Conservation (phyloP, 2,329 filamentous ascomycete genomes). For the Botrytis squamosa region DNA sequence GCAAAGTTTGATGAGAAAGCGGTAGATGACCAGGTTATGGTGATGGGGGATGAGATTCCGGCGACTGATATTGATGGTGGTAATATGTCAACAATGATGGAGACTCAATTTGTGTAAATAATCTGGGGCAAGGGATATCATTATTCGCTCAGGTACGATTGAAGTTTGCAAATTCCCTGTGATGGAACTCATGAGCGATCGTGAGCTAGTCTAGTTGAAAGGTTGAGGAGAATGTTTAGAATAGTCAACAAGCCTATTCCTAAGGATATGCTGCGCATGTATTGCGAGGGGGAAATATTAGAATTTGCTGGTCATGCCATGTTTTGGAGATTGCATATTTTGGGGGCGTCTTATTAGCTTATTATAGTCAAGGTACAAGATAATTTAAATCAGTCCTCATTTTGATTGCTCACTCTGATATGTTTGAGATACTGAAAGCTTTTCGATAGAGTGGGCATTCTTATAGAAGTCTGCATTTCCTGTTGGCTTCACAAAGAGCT, state of each 20-base stretch:
- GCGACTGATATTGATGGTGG: not conserved
- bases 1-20: constrained; percentile 25
- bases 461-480: not conserved
- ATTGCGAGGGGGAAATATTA: not conserved
- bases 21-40: constrained; percentile 23
- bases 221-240: not conserved
- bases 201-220: not conserved
- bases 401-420: not conserved
- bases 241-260: not conserved
- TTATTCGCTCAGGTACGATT: not conserved
- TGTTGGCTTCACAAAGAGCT: not conserved
- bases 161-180: not conserved
- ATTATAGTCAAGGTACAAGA: not conserved
- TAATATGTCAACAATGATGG: not conserved
- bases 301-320: not conserved
- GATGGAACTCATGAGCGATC: not conserved
- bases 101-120: not conserved
- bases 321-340: not conserved
- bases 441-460: not conserved
- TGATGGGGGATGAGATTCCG: constrained; percentile 17
- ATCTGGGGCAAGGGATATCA: not conserved
- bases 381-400: not conserved
- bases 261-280: not conserved
- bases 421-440: not conserved
- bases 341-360: not conserved